Evolutionary conservation across 1,284 basidiomycete genomes (phyloP).

Genomic region (Ustilago cynodontis): DNA sequence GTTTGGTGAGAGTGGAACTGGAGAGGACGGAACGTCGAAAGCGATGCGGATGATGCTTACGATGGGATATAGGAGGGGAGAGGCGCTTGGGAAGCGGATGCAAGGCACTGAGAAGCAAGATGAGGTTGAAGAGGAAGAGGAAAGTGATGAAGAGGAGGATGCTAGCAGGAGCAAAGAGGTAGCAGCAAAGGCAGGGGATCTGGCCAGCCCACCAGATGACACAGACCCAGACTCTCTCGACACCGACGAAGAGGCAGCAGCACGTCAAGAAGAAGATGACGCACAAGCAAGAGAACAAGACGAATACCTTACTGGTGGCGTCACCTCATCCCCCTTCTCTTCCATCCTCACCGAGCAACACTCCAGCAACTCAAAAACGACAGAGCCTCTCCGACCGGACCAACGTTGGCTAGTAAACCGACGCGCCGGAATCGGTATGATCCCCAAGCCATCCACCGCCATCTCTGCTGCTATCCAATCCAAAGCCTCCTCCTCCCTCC

Average conservation of each 20-base stretch:
- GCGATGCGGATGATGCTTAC: slow-evolving; percentile 61
- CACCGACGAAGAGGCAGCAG: slow-evolving; percentile 27
- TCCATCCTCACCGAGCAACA: background rate
- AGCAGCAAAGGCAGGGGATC: background rate
- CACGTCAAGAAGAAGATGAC: background rate
- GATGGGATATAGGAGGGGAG: slow-evolving; percentile 54
- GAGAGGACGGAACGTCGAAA: slow-evolving; percentile 31
- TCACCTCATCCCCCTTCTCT: background rate
- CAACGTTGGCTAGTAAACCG: slow-evolving; percentile 48
- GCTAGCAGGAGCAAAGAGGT: background rate
- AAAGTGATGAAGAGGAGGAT: slow-evolving; percentile 24
- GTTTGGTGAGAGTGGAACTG: background rate
- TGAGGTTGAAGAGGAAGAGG: slow-evolving; percentile 19
- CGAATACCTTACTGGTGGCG: slow-evolving; percentile 38
- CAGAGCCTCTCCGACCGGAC: slow-evolving; percentile 46
- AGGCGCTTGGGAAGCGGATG: slow-evolving; percentile 39
- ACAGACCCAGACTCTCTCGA: slow-evolving; percentile 17
- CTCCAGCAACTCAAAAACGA: background rate
- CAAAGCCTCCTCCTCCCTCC: background rate
- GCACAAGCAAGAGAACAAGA: slow-evolving; percentile 27
- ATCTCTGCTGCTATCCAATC: slow-evolving; percentile 14
- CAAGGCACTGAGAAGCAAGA: background rate
- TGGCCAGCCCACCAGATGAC: background rate
- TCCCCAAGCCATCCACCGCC: slow-evolving; percentile 13
- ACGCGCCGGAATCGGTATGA: slow-evolving; percentile 38